phyloP scores from a whole-genome alignment of 305 asterid genomes.

The Coffea humblotiana region DNA sequence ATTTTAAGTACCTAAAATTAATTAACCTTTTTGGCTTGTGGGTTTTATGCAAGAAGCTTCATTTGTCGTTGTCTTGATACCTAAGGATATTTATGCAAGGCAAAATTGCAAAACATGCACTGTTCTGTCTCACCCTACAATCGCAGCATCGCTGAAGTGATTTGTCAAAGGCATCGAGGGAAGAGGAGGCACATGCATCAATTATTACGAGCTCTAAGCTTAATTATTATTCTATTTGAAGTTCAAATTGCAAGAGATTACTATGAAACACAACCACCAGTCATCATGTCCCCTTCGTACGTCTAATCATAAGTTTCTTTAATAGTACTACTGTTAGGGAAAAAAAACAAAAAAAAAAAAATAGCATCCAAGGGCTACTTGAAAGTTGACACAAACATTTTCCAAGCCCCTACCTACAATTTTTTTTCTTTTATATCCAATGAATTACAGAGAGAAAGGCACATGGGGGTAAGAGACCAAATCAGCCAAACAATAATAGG shows the following conservation, averaged over 20 bases:
- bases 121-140: conserved; percentile 40
- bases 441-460: not conserved
- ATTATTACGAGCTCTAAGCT: conserved; percentile 15
- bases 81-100: not conserved
- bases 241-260: not conserved
- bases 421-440: not conserved
- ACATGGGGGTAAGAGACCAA: too few species aligned
- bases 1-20: too few species aligned
- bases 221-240: not conserved
- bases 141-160: conserved; percentile 5
- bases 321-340: too few species aligned
- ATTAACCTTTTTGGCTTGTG: not conserved
- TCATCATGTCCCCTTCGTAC: not conserved
- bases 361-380: not conserved
- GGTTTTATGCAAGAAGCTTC: not conserved
- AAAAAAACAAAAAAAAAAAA: not conserved
- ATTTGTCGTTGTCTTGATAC: not conserved
- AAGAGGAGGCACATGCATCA: conserved; percentile 28
- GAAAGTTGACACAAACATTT: not conserved
- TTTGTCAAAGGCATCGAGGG: conserved; percentile 8
- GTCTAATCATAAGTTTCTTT: not conserved
- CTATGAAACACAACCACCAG: not conserved
- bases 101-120: conserved; percentile 7
- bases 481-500: too few species aligned
- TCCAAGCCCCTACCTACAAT: not conserved